Conservation (phyloP, 2,329 filamentous ascomycete genomes). For the Sporothrix mexicana region DNA sequence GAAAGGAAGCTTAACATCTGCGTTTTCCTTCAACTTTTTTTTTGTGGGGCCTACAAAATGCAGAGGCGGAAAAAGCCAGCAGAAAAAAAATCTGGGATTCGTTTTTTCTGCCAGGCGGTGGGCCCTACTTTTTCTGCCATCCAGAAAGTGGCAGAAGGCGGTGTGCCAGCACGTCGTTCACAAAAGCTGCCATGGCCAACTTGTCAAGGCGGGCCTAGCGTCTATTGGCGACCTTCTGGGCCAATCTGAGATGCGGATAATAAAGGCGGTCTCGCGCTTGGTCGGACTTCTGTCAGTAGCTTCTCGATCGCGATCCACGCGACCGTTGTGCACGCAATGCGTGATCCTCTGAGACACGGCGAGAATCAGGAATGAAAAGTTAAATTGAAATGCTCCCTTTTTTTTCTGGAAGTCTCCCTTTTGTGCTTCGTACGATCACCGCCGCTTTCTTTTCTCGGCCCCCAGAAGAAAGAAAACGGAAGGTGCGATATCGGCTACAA, state of each 20-base stretch:
- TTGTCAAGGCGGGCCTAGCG: background rate
- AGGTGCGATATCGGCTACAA: constrained; percentile 20
- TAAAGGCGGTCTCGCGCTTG: constrained; percentile 22
- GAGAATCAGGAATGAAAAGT: constrained; percentile 15
- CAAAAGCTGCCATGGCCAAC: background rate
- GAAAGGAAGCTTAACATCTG: background rate
- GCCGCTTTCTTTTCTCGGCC: background rate
- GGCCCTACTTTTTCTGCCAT: constrained; percentile 3
- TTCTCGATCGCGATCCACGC: constrained; percentile 26
- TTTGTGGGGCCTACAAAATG: constrained; percentile 27
- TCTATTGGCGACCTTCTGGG: background rate
- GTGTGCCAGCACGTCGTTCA: no score
- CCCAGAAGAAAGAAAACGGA: constrained; percentile 3
- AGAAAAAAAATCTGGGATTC: constrained; percentile 20
- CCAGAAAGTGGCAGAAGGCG: constrained; percentile 28
- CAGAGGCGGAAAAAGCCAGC: constrained; percentile 29
- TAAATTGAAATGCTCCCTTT: constrained; percentile 19
- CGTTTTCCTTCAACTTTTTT: constrained; percentile 24
- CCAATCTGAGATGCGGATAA: background rate
- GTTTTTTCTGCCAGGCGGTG: constrained; percentile 39
- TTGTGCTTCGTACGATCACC: background rate
- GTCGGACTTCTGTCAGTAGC: background rate
- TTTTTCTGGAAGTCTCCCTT: background rate
- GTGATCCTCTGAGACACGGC: constrained; percentile 26
- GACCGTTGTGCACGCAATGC: constrained; percentile 20